phyloP scores from a whole-genome alignment of 106 monocot genomes.

The Ottelia alismoides region DNA sequence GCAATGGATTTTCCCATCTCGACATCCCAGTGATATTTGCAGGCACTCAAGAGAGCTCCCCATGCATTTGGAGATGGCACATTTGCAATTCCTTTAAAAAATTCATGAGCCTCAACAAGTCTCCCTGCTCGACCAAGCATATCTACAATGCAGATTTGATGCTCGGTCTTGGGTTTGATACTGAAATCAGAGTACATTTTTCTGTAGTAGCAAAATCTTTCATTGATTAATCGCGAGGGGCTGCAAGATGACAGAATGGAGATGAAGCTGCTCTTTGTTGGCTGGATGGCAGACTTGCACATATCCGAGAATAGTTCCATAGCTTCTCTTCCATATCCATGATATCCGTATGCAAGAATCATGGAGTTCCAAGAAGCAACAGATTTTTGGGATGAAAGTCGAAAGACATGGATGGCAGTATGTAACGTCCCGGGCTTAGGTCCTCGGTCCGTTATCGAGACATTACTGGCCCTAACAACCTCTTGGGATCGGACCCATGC shows the following conservation, averaged over 20 bases:
- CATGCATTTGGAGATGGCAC: conserved; percentile 28
- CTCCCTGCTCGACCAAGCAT: conserved; percentile 59
- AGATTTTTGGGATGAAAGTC: conserved; percentile 26
- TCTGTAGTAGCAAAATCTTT: conserved; percentile 46
- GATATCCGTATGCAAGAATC: conserved; percentile 58
- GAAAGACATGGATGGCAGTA: conserved; percentile 26
- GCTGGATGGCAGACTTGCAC: conserved; percentile 8
- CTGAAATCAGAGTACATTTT: conserved; percentile 30
- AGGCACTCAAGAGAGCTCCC: conserved; percentile 69
- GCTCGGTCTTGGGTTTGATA: conserved; percentile 27
- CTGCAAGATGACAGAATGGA: conserved; percentile 57
- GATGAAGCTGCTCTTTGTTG: conserved; percentile 56
- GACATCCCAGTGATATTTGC: conserved; percentile 26
- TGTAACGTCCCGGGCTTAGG: too few relatives aligned
- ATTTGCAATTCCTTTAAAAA: conserved; percentile 7
- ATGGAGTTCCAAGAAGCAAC: conserved; percentile 64
- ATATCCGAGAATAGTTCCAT: conserved; percentile 41
- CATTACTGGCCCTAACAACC: too few relatives aligned
- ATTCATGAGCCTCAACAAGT: conserved; percentile 33
- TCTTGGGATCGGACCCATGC: too few relatives aligned
- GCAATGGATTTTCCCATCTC: conserved; percentile 28
- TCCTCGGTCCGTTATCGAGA: too few relatives aligned
- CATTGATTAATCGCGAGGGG: conserved; percentile 43
- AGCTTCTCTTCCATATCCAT: conserved; percentile 42
- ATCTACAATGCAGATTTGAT: conserved; percentile 43